A percentile compares a stretch with the other conserved stretches of the same genome.
Evolutionary conservation across 352 stramenopile species (phyloP).

Genomic region (Plasmopara viticola): DNA sequence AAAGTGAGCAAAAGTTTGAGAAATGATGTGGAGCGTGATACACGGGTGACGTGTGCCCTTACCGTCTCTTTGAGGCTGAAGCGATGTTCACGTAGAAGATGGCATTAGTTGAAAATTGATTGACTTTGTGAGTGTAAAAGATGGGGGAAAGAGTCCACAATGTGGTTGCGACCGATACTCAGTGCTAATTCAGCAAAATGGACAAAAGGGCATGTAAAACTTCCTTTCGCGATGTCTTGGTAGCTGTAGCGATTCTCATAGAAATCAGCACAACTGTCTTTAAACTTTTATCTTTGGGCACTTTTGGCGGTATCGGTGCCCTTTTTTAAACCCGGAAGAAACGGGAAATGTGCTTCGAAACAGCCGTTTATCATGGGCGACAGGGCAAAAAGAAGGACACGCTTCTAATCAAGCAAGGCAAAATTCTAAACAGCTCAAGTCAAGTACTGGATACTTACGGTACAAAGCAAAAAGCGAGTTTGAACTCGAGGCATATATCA

Average conservation of each 20-base stretch:
- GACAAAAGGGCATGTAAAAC: too few species aligned
- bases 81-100: too few species aligned
- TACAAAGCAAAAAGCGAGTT: background rate
- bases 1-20: too few species aligned
- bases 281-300: background rate
- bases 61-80: too few species aligned
- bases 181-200: too few species aligned
- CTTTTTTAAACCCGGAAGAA: constrained; percentile 19
- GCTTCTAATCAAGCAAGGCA: background rate
- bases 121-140: too few species aligned
- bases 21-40: too few species aligned
- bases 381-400: constrained; percentile 9
- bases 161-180: too few species aligned
- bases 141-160: too few species aligned
- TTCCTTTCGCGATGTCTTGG: background rate
- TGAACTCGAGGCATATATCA: constrained; percentile 13
- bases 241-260: background rate
- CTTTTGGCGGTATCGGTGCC: constrained; percentile 8
- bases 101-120: too few species aligned
- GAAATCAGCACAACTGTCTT: background rate
- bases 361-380: constrained; percentile 11
- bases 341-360: constrained; percentile 19
- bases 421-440: constrained; percentile 9
- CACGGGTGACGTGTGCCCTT: too few species aligned
- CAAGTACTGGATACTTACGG: background rate